Percentiles rank a stretch among this genome's conserved stretches.
Evolutionary conservation across 169 alveolate genomes (phyloP).

Genomic region (Plasmodium billcollinsi): DNA sequence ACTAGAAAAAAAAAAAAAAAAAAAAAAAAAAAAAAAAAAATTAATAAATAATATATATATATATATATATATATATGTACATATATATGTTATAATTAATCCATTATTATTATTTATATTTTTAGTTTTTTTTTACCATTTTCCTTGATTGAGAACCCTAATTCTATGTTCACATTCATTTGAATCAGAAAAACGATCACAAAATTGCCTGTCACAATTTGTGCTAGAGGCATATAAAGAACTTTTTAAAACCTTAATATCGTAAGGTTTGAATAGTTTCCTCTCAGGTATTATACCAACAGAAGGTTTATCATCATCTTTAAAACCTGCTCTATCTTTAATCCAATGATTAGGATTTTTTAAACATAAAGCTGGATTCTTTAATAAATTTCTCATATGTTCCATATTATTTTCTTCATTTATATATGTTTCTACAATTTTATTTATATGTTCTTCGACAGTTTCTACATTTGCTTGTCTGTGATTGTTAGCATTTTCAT

Average conservation of each 20-base stretch:
- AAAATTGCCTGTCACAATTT: conserved; percentile 37
- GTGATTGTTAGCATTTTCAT: conserved; percentile 58
- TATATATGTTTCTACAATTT: conserved; percentile 24
- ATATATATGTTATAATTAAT: not conserved
- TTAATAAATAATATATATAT: not conserved
- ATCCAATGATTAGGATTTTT: conserved; percentile 47
- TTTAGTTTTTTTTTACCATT: conserved; percentile 21
- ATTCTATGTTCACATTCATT: conserved; percentile 54
- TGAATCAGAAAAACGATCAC: conserved; percentile 45
- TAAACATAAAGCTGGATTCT: conserved; percentile 59
- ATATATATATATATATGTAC: not conserved
- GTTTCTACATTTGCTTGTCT: conserved; percentile 27
- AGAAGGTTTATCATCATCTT: conserved; percentile 46
- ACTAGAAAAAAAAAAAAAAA: conserved; percentile 6
- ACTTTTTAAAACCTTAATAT: conserved; percentile 13
- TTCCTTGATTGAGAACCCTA: conserved; percentile 63
- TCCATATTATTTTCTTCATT: conserved; percentile 40
- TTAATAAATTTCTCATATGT: conserved; percentile 29
- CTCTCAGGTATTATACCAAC: conserved; percentile 52
- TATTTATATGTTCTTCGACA: conserved; percentile 30
- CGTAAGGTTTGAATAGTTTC: conserved; percentile 40
- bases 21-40: no score
- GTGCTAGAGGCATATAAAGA: conserved; percentile 25
- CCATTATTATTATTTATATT: not conserved
- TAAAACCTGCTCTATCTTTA: conserved; percentile 55